Base-by-base conservation (phyloP, 306 rosid species). In the Fagus crenata region DNA sequence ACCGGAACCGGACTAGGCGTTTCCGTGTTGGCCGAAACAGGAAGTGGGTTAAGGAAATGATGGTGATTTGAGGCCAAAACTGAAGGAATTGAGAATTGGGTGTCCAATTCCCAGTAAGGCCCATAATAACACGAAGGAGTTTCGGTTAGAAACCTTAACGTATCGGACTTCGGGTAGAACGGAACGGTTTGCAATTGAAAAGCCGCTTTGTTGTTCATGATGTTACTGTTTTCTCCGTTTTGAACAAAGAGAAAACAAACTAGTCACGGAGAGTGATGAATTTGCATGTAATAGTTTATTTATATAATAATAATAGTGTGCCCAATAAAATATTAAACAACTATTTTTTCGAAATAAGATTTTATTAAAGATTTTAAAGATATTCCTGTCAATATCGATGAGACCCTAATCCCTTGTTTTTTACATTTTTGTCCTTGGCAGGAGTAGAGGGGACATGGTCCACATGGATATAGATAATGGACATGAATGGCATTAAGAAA, bases 351-450 rank as follows among this genome's bases (percentile, higher is more conserved):
- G 32, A 61, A 32, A 22, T 22, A 18, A 77, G 77, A 73, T 81
- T 74, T 79, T 74, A 59, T 40, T 36, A 33, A 18, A 22, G 28
- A 22, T 22, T 22, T 22, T 0, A 22, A 22, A 83, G 86, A 80
- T 89, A 75, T 84, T 64, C 75, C 77, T 82, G 87, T 86, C 93
- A 83, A 78, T 56, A 32, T 83, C 73, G 89, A 89, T 73, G 75
- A 76, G 90, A 89, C 89, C 82, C 86, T 78, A 86, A 83, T 84
- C 85, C 77, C 82, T 59, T 67, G 54, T 72, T 76, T 76, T 74
- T 75, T 69, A 77, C 79, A 11, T 76, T 70, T 49, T 75, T 76
- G 12, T 64, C 12, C 46, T 58, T 41, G 64, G 63, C 80, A 73
- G 67, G 74, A 35, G 53, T 0, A 22, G 28, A 22, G 28, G 28